Percentiles rank a stretch among this genome's conserved stretches.
phyloP scores from a whole-genome alignment of 306 rosid species.

The Acmispon strigosus region DNA sequence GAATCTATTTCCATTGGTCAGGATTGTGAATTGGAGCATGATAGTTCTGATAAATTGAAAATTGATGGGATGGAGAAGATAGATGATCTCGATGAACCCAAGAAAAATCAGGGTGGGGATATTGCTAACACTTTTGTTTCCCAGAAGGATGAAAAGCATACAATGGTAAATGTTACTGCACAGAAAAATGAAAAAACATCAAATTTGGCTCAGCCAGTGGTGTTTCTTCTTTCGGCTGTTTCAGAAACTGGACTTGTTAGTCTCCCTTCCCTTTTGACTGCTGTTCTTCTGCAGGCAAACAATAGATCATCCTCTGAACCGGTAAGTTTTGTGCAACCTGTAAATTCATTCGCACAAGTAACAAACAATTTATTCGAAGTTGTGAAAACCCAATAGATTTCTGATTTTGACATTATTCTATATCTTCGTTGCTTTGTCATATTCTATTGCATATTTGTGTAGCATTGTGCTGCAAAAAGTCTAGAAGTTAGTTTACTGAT shows the following conservation, averaged over 20 bases:
- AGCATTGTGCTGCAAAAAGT: not conserved
- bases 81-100: conserved; percentile 32
- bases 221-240: conserved; percentile 69
- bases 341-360: not conserved
- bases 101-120: conserved; percentile 39
- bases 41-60: conserved; percentile 30
- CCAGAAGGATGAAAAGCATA: conserved; percentile 46
- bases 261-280: conserved; percentile 89
- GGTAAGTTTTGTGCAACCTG: conserved; percentile 35
- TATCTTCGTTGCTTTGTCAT: not conserved
- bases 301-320: conserved; percentile 88
- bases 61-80: conserved; percentile 24
- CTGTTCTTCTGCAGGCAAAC: conserved; percentile 92
- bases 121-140: conserved; percentile 30
- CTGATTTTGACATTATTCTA: conserved; percentile 11
- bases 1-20: conserved; percentile 33
- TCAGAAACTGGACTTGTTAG: conserved; percentile 95
- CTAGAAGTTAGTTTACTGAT: not conserved
- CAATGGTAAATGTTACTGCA: conserved; percentile 23
- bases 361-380: not conserved
- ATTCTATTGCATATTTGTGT: not conserved
- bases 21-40: conserved; percentile 40
- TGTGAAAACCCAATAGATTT: not conserved
- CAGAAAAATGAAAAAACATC: conserved; percentile 41
- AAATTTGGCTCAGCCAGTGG: conserved; percentile 55